Percentiles rank a stretch among this genome's conserved stretches.
Conservation (phyloP, 306 rosid species). For the Lathyrus sativus region DNA sequence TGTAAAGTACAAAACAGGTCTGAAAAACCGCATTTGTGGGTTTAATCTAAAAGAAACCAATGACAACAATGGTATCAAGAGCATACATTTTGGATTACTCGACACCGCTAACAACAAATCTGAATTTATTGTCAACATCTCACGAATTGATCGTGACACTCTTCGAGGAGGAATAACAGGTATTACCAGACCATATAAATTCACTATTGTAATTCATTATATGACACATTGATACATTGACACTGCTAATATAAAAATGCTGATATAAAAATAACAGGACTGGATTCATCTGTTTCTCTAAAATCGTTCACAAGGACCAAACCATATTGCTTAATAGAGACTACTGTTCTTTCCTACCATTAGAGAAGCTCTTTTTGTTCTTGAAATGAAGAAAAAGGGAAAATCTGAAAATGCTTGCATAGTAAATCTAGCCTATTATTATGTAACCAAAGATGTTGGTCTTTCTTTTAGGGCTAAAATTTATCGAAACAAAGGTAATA, state of each 20-base stretch:
- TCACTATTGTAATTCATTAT: too few relatives aligned
- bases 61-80: slow-evolving; percentile 18
- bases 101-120: not conserved
- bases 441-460: slow-evolving; percentile 20
- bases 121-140: not conserved
- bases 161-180: not conserved
- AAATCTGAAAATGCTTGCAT: not conserved
- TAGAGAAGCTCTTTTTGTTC: slow-evolving; percentile 23
- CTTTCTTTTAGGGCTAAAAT: slow-evolving; percentile 39
- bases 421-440: not conserved
- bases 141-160: not conserved
- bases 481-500: not conserved
- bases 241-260: too few relatives aligned
- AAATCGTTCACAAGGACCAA: not conserved
- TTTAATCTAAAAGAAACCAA: slow-evolving; percentile 22
- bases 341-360: not conserved
- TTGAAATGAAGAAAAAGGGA: not conserved
- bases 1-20: slow-evolving; percentile 19
- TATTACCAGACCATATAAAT: not conserved
- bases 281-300: too few relatives aligned
- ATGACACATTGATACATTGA: too few relatives aligned
- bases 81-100: slow-evolving; percentile 12
- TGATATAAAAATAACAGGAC: too few relatives aligned
- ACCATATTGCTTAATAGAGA: not conserved
- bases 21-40: slow-evolving; percentile 5